A percentile compares a stretch with the other conserved stretches of the same genome.
Conservation (phyloP, 768 basidiomycete genomes). For the Lepiota venenata region DNA sequence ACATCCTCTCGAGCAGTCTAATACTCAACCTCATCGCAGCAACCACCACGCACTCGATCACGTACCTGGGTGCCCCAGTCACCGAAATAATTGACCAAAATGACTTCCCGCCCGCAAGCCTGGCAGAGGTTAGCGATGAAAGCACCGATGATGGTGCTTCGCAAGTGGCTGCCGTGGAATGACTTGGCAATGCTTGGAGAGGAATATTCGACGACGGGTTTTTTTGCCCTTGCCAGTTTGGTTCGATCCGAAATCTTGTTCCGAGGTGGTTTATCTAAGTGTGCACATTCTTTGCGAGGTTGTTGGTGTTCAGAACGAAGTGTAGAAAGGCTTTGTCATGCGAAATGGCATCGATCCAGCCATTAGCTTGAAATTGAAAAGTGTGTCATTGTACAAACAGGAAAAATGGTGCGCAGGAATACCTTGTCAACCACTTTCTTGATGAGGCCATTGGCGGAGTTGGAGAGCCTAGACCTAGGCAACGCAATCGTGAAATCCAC, state of each 20-base stretch:
- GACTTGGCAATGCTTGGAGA: constrained; percentile 97
- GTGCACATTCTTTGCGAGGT: constrained; percentile 64
- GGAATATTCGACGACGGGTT: constrained; percentile 86
- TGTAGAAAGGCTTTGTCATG: constrained; percentile 81
- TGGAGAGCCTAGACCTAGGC: constrained; percentile 85
- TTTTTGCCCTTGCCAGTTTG: constrained; percentile 76
- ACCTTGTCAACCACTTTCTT: constrained; percentile 73
- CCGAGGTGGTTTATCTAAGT: constrained; percentile 67
- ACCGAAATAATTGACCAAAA: constrained; percentile 90
- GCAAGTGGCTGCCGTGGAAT: constrained; percentile 95
- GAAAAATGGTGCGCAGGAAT: no score
- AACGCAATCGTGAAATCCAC: constrained; percentile 89
- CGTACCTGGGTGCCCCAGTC: constrained; percentile 98
- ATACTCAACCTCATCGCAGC: constrained; percentile 87
- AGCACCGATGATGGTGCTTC: constrained; percentile 98
- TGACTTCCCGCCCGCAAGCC: constrained; percentile 91
- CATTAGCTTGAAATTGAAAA: constrained; percentile 77
- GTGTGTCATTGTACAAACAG: no score
- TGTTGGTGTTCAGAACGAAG: constrained; percentile 67
- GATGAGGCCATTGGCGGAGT: constrained; percentile 77
- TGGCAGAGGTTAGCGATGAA: constrained; percentile 90
- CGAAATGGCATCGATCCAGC: constrained; percentile 67
- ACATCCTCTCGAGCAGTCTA: constrained; percentile 93
- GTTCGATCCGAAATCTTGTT: constrained; percentile 75
- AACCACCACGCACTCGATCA: constrained; percentile 70